Evolutionary conservation across 768 basidiomycete species (phyloP).

Genomic region (Termitomyces sp.): DNA sequence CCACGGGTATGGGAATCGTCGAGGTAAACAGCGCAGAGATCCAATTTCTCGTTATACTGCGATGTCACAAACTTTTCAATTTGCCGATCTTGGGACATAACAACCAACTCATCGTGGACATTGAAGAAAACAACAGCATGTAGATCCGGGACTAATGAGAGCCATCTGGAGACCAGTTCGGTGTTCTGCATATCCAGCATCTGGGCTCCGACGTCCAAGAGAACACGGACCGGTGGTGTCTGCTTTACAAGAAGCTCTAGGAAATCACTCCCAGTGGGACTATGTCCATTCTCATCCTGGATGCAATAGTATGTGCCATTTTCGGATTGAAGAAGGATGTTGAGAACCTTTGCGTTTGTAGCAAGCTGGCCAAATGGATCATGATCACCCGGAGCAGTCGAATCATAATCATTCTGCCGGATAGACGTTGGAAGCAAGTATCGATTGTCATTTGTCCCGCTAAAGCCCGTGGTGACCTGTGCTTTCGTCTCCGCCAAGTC

Average conservation of each 20-base stretch:
- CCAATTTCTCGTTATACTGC: slow-evolving; percentile 28
- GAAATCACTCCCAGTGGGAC: slow-evolving; percentile 22
- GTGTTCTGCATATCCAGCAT: slow-evolving; percentile 48
- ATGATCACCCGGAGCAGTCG: background rate
- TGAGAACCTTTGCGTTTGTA: slow-evolving; percentile 48
- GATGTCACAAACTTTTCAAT: slow-evolving; percentile 36
- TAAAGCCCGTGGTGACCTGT: slow-evolving; percentile 45
- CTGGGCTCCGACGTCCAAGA: slow-evolving; percentile 57
- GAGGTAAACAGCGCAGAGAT: slow-evolving; percentile 34
- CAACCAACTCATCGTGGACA: slow-evolving; percentile 31
- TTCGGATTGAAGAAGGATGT: slow-evolving; percentile 34
- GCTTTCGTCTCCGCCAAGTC: slow-evolving; percentile 42
- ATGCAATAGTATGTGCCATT: slow-evolving; percentile 34
- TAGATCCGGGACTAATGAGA: slow-evolving; percentile 24
- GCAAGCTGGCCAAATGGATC: slow-evolving; percentile 36
- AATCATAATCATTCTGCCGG: slow-evolving; percentile 19
- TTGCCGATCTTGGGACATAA: slow-evolving; percentile 33
- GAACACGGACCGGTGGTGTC: slow-evolving; percentile 37
- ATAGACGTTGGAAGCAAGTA: slow-evolving; percentile 36
- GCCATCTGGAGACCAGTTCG: slow-evolving; percentile 39
- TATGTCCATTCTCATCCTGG: slow-evolving; percentile 17
- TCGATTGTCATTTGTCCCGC: slow-evolving; percentile 52
- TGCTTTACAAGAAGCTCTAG: slow-evolving; percentile 31
- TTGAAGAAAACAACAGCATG: slow-evolving; percentile 44
- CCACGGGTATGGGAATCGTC: slow-evolving; percentile 54